Evolutionary conservation across 495 filamentous ascomycete species (phyloP).

Genomic region (Paragyromitra xinjiangensis): DNA sequence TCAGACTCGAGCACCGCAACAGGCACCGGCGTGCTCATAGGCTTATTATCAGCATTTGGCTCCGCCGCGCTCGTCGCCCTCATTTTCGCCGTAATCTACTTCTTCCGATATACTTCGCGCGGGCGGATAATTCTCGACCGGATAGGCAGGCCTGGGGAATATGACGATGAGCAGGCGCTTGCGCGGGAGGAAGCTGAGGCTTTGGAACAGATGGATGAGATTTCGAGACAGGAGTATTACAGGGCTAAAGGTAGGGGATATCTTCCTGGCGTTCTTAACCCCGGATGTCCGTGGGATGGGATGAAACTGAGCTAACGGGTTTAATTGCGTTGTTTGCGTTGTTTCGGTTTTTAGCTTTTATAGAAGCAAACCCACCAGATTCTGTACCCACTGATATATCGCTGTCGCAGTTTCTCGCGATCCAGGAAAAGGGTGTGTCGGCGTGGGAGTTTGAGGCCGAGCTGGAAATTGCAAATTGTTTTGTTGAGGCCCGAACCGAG

Average conservation of each 20-base stretch:
- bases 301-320: slow-evolving; percentile 7
- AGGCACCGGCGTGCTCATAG: slow-evolving; percentile 84
- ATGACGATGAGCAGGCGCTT: slow-evolving; percentile 95
- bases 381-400: slow-evolving; percentile 97
- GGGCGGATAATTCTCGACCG: slow-evolving; percentile 94
- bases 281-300: slow-evolving; percentile 13
- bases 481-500: slow-evolving; percentile 94
- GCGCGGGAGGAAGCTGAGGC: slow-evolving; percentile 92
- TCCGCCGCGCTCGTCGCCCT: slow-evolving; percentile 83
- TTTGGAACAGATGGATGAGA: slow-evolving; percentile 93
- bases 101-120: slow-evolving; percentile 87
- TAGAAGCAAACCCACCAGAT: slow-evolving; percentile 93
- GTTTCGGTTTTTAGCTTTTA: slow-evolving; percentile 71
- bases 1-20: slow-evolving; percentile 49
- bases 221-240: slow-evolving; percentile 86
- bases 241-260: slow-evolving; percentile 83
- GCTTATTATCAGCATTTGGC: slow-evolving; percentile 94
- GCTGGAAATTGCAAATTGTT: slow-evolving; percentile 97
- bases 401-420: slow-evolving; percentile 94
- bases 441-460: slow-evolving; percentile 99
- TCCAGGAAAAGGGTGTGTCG: slow-evolving; percentile 98
- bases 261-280: not conserved
- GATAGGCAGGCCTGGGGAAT: slow-evolving; percentile 92
- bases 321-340: slow-evolving; percentile 15
- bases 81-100: slow-evolving; percentile 86